phyloP scores from a whole-genome alignment of 2,329 filamentous ascomycete species.

The Colletotrichum abscissum region DNA sequence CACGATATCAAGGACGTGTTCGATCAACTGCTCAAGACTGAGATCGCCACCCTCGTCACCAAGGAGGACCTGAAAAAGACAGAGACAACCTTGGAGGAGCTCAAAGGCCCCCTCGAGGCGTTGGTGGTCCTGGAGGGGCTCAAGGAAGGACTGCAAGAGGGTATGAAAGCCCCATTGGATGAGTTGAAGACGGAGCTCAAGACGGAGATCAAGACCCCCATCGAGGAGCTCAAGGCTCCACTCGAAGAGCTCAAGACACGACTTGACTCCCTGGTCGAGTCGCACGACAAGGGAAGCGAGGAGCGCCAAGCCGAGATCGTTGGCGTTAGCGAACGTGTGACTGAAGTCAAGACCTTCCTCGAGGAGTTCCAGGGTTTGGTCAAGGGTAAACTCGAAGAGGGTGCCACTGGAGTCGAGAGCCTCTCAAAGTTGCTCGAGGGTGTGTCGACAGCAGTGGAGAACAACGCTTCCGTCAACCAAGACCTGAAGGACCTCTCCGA shows the following conservation, averaged over 20 bases:
- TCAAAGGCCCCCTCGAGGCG: conserved; percentile 5
- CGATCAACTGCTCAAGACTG: conserved; percentile 77
- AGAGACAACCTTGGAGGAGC: conserved; percentile 68
- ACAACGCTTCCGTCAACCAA: conserved; percentile 67
- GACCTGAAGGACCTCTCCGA: conserved; percentile 79
- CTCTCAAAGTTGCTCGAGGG: conserved; percentile 77
- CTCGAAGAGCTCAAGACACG: conserved; percentile 67
- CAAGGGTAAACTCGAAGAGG: conserved; percentile 80
- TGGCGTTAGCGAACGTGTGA: conserved; percentile 80
- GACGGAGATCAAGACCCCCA: conserved; percentile 31
- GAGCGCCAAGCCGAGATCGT: conserved; percentile 87
- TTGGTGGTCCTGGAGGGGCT: conserved; percentile 7
- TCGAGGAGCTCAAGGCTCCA: conserved; percentile 74
- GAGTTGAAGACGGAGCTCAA: conserved; percentile 6
- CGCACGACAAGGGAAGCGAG: conserved; percentile 83
- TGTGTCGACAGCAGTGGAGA: conserved; percentile 71
- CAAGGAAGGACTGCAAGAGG: conserved; percentile 3
- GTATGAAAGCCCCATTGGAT: conserved; percentile 16
- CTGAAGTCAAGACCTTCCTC: conserved; percentile 81
- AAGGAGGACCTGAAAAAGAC: conserved; percentile 82
- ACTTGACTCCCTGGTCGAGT: conserved; percentile 74
- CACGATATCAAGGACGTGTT: conserved; percentile 87
- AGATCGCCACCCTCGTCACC: conserved; percentile 76
- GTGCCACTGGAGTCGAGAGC: conserved; percentile 76
- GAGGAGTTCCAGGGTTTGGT: conserved; percentile 83